A percentile compares a stretch with the other conserved stretches of the same genome.
These are phyloP conservation scores for Venturia pyrina DNA, from an alignment of 2,329 filamentous ascomycete genomes.

Conservation along the genomic window DNA sequence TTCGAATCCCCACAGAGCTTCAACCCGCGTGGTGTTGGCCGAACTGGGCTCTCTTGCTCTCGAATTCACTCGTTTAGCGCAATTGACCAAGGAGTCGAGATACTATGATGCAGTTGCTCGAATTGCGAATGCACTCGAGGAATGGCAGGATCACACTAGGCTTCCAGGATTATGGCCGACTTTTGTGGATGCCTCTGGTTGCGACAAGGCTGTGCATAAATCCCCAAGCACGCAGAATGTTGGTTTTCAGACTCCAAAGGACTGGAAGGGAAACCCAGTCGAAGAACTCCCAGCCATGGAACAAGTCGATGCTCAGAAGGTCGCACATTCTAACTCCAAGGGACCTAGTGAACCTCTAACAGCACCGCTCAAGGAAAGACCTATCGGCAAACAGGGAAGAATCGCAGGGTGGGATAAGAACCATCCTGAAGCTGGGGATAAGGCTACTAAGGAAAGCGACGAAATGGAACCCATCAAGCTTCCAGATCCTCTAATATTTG, in stretches of 20 bases:
- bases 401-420: not conserved
- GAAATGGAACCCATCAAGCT: constrained; percentile 5
- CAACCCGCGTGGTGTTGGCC: constrained; percentile 27
- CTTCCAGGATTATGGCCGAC: constrained; percentile 56
- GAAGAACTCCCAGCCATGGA: not conserved
- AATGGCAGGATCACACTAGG: constrained; percentile 42
- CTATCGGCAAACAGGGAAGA: not conserved
- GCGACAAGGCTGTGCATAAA: constrained; percentile 15
- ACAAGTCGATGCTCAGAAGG: not conserved
- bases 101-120: constrained; percentile 54
- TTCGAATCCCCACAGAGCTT: constrained; percentile 14
- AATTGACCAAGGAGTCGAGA: constrained; percentile 49
- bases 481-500: not conserved
- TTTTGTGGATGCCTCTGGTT: constrained; percentile 37
- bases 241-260: not conserved
- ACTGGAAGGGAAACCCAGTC: constrained; percentile 9
- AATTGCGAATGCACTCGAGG: constrained; percentile 46
- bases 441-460: not conserved
- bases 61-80: constrained; percentile 55
- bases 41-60: constrained; percentile 50
- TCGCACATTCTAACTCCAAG: not conserved
- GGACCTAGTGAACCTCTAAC: not conserved
- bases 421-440: not conserved
- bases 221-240: not conserved
- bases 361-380: not conserved